Base-by-base conservation (phyloP, 805 yeast genomes). In the Myxozyma neglecta region DNA sequence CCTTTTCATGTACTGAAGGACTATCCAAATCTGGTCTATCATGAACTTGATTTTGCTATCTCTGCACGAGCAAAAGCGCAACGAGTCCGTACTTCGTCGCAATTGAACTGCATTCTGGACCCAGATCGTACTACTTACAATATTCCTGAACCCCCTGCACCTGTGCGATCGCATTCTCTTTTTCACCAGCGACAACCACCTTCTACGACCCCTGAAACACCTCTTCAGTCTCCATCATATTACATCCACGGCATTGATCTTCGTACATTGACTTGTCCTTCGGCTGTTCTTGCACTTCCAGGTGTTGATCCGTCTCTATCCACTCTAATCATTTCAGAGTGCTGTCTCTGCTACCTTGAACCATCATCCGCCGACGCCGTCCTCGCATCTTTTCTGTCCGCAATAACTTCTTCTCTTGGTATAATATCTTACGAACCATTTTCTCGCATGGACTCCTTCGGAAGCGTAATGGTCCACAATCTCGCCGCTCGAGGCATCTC, bases 301-400 rank as follows among this genome's bases (percentile, higher is more conserved):
- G 57, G 56, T 8, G 56, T 69, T 36, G 76, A 79, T 62, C 55
- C 68, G 9, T 44, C 69, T 1, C 43, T 73, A 2, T 89, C 89
- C 8, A 88, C 94, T 0, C 69, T 89, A 14, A 73, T 89, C 1
- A 71, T 88, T 18, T 83, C 89, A 64, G 96, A 88, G 71, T 89
- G 94, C 74, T 89, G 89, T 40, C 75, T 89, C 40, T 89, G 96
- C 70, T 88, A 88, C 70, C 69, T 88, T 63, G 76, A 80, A 3
- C 84, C 86, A 0, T 75, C 75, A 11, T 81, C 80, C 24, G 80
- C 87, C 29, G 70, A 73, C 37, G 51, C 68, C 1, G 79, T 86
- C 2, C 63, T 88, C 3, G 56, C 70, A 1, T 80, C 78, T 69
- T 80, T 86, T 37, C 45, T 54, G 45, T 5, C 37, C 14, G 36